Evolutionary conservation across 352 stramenopile species (phyloP).

Genomic region (Globisporangium camurandrum): DNA sequence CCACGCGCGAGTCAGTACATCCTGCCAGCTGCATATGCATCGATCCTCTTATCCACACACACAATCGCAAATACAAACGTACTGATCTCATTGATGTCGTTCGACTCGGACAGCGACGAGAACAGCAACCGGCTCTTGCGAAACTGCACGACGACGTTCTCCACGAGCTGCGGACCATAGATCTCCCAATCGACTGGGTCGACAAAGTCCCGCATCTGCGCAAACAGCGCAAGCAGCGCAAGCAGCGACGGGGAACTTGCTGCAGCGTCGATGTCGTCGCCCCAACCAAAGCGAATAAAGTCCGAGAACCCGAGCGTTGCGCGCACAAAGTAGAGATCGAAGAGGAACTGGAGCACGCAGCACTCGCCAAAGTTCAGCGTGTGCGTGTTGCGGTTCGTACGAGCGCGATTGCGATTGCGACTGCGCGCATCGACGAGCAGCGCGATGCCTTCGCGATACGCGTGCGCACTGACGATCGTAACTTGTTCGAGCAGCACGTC

Average conservation of each 20-base stretch:
- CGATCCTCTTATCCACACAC: not conserved
- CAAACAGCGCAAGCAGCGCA: constrained; percentile 57
- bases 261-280: constrained; percentile 61
- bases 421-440: constrained; percentile 39
- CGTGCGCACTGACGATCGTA: constrained; percentile 61
- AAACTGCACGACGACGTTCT: constrained; percentile 84
- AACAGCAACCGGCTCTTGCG: constrained; percentile 81
- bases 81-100: constrained; percentile 84
- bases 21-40: not conserved
- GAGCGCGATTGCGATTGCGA: constrained; percentile 23
- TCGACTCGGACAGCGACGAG: constrained; percentile 73
- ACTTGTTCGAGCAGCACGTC: constrained; percentile 70
- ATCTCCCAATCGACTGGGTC: constrained; percentile 88
- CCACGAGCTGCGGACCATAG: constrained; percentile 76
- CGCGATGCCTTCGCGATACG: constrained; percentile 61
- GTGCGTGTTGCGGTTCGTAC: constrained; percentile 31
- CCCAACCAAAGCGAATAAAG: constrained; percentile 85
- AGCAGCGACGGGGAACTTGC: constrained; percentile 45
- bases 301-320: constrained; percentile 77
- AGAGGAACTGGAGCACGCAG: constrained; percentile 81
- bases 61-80: constrained; percentile 20
- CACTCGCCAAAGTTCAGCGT: constrained; percentile 80
- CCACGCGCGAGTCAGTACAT: not conserved
- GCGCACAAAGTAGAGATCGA: constrained; percentile 87
- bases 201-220: constrained; percentile 75